These are phyloP conservation scores for Mollisia scopiformis DNA, from an alignment of 2,329 filamentous ascomycete species.

Conservation along the genomic window DNA sequence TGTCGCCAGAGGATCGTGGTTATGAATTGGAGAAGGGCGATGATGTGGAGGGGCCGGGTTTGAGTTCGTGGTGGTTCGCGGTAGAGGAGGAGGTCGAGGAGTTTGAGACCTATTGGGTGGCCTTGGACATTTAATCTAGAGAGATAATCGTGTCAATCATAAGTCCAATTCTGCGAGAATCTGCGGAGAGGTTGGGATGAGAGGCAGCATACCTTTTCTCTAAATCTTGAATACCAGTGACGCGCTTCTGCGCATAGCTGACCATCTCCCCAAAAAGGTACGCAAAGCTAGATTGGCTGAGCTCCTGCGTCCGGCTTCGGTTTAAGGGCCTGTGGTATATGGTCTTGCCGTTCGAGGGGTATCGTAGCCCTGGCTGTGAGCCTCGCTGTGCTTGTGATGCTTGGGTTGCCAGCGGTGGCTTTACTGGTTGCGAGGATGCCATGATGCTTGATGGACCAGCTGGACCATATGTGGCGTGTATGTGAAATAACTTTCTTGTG, in stretches of 20 bases:
- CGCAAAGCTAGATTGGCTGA: conserved; percentile 91
- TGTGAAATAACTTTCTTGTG: neutral
- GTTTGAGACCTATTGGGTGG: conserved; percentile 89
- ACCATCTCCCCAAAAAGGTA: conserved; percentile 98
- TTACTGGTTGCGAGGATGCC: conserved; percentile 37
- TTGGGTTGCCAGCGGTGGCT: conserved; percentile 29
- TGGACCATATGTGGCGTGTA: conserved; percentile 15
- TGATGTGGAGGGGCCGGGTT: conserved; percentile 82
- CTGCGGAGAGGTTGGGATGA: neutral
- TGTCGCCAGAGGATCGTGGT: conserved; percentile 90
- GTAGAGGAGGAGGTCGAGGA: conserved; percentile 93
- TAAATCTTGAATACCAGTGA: conserved; percentile 90
- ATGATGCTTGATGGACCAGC: conserved; percentile 25
- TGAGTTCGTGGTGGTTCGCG: conserved; percentile 72
- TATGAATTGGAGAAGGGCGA: conserved; percentile 92
- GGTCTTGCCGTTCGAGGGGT: conserved; percentile 92
- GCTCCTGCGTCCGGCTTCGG: conserved; percentile 83
- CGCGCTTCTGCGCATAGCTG: conserved; percentile 85
- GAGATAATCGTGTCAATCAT: neutral
- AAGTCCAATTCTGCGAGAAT: neutral
- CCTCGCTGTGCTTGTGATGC: conserved; percentile 29
- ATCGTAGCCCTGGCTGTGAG: conserved; percentile 68
- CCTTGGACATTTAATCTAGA: conserved; percentile 86
- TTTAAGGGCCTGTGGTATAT: conserved; percentile 98
- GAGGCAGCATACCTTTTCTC: conserved; percentile 72